phyloP scores from a whole-genome alignment of 73 alveolate species.

The Paramecium tetraurelia region DNA sequence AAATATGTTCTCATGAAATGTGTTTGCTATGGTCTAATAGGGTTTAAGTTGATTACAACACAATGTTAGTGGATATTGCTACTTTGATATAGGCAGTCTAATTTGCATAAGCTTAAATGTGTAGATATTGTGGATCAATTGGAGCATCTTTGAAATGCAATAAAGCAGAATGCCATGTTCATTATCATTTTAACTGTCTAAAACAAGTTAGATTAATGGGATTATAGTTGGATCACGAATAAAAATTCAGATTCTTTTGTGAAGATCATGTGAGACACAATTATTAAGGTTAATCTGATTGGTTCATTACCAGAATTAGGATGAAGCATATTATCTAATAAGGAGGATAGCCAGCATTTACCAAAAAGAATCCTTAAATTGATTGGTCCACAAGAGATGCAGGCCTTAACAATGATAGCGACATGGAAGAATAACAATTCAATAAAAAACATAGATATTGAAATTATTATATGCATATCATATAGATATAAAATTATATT shows the following conservation, averaged over 20 bases:
- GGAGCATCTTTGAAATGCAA: constrained; percentile 47
- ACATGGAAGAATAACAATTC: not conserved
- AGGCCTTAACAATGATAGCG: not conserved
- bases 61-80: not conserved
- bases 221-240: constrained; percentile 22
- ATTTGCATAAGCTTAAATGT: constrained; percentile 51
- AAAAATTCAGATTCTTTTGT: constrained; percentile 49
- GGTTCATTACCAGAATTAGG: constrained; percentile 49
- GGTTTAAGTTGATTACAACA: constrained; percentile 17
- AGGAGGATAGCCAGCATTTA: constrained; percentile 54
- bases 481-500: not conserved
- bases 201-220: constrained; percentile 48
- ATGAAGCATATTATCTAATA: constrained; percentile 49
- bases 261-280: constrained; percentile 53
- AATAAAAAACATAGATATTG: not conserved
- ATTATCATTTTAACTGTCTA: constrained; percentile 43
- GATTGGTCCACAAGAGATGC: constrained; percentile 46
- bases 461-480: not conserved
- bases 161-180: constrained; percentile 47
- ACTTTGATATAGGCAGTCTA: constrained; percentile 36
- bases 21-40: constrained; percentile 47
- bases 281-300: constrained; percentile 42
- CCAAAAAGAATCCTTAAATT: constrained; percentile 15
- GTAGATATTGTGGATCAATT: constrained; percentile 52
- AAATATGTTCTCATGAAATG: constrained; percentile 47